Percentiles rank a stretch among this genome's conserved stretches.
Evolutionary conservation across 129 eudicot genomes (phyloP).

Genomic region (Pulicaria dysenterica): DNA sequence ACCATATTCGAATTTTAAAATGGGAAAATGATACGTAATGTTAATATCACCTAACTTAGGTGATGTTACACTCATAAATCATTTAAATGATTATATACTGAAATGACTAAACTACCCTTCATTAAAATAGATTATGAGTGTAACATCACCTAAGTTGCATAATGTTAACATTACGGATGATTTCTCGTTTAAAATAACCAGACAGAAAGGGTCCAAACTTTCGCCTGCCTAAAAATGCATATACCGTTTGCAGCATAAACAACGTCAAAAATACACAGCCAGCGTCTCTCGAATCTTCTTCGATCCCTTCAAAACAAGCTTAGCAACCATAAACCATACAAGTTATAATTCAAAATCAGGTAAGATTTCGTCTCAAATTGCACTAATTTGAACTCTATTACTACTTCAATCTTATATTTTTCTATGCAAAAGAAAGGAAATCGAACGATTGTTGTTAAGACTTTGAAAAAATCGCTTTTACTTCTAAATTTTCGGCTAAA

Average conservation of each 20-base stretch:
- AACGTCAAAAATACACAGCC: not conserved
- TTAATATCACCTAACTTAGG: too few species aligned
- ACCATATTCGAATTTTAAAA: too few species aligned
- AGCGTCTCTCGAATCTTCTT: conserved; percentile 23
- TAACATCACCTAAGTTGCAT: too few species aligned
- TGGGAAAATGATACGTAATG: too few species aligned
- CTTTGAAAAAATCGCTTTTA: not conserved
- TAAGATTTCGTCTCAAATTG: conserved; percentile 17
- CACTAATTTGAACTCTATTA: not conserved
- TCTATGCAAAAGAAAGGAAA: not conserved
- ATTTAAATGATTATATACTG: too few species aligned
- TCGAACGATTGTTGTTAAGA: not conserved
- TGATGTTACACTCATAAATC: too few species aligned
- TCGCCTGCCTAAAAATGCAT: not conserved
- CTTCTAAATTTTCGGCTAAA: too few species aligned
- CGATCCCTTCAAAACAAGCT: conserved; percentile 21
- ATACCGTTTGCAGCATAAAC: not conserved
- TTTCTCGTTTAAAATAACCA: too few species aligned
- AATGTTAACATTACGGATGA: too few species aligned
- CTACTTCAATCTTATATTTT: not conserved
- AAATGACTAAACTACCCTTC: too few species aligned
- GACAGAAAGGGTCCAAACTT: not conserved
- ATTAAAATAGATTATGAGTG: too few species aligned
- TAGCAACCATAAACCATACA: not conserved
- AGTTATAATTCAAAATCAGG: conserved; percentile 19